These are phyloP conservation scores for Hypoxylon sp. DNA, from an alignment of 2,329 filamentous ascomycete genomes.

Conservation along the genomic window DNA sequence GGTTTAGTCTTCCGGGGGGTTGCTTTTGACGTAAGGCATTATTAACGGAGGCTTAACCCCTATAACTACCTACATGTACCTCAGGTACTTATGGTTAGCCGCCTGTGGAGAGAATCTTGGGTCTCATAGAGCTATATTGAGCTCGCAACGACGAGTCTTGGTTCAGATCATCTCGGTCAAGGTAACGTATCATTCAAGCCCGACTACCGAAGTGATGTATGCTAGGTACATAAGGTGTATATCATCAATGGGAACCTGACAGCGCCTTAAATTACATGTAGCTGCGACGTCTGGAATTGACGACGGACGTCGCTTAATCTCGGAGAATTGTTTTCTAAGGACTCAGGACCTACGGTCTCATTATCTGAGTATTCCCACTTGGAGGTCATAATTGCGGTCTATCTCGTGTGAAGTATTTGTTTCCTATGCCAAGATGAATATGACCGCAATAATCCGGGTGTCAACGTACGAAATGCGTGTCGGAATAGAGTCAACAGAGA, in stretches of 20 bases:
- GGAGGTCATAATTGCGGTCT: too few relatives aligned
- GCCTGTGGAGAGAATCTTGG: not conserved
- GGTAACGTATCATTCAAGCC: slow-evolving; percentile 26
- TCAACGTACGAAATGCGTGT: too few relatives aligned
- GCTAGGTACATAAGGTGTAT: not conserved
- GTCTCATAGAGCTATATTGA: too few relatives aligned
- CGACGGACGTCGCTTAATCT: too few relatives aligned
- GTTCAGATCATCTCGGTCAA: not conserved
- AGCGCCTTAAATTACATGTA: not conserved
- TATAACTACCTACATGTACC: not conserved
- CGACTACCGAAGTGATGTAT: slow-evolving; percentile 4
- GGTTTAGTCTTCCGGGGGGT: slow-evolving; percentile 14
- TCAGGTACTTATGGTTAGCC: slow-evolving; percentile 12
- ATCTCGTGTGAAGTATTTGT: too few relatives aligned
- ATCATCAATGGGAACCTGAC: not conserved
- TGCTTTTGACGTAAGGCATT: slow-evolving; percentile 17
- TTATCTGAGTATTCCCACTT: not conserved
- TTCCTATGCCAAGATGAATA: too few relatives aligned
- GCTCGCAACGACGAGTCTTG: slow-evolving; percentile 19
- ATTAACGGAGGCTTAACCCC: slow-evolving; percentile 1
- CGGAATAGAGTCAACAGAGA: too few relatives aligned
- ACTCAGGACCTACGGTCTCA: not conserved
- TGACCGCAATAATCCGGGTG: too few relatives aligned
- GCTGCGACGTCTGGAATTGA: not conserved
- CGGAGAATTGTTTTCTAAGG: not conserved